Evolutionary conservation across 2,329 filamentous ascomycete genomes (phyloP).

Genomic region (Arthrobotrys iridis): DNA sequence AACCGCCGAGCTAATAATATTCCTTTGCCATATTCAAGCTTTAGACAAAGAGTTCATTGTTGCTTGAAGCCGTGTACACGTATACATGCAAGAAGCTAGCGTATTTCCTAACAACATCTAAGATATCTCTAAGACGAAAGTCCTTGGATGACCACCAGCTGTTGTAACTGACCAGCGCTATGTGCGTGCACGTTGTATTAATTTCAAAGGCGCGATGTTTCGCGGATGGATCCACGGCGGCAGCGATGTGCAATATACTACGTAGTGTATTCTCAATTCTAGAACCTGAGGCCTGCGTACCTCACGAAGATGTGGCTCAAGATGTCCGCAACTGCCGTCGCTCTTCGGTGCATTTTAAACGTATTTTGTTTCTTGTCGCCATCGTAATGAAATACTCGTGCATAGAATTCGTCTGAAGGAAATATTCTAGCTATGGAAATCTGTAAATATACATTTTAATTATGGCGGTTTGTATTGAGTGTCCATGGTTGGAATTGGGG

Average conservation of each 20-base stretch:
- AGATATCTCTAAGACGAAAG: no score
- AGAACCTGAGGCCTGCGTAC: no score
- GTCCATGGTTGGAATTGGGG: neutral
- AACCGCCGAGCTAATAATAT: neutral
- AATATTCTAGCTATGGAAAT: constrained; percentile 1
- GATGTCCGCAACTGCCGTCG: neutral
- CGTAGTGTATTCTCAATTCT: neutral
- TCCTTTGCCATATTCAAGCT: neutral
- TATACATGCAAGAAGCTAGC: no score
- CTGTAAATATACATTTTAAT: neutral
- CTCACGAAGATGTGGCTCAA: neutral
- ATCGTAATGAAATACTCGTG: neutral
- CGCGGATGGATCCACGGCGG: constrained; percentile 9
- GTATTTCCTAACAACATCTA: no score
- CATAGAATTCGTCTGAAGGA: neutral
- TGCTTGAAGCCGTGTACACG: neutral
- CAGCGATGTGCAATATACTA: neutral
- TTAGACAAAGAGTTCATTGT: neutral
- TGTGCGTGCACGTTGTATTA: constrained; percentile 4
- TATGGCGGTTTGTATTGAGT: constrained; percentile 1
- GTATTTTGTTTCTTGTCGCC: neutral
- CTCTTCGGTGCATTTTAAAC: neutral
- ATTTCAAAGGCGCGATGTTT: neutral
- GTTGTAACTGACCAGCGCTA: neutral
- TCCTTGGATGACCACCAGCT: no score